Evolutionary conservation across 1,139 yeast genomes (phyloP), one percentile per base, ranked within the genome.

Genomic region (Suhomyces yuchorum): DNA sequence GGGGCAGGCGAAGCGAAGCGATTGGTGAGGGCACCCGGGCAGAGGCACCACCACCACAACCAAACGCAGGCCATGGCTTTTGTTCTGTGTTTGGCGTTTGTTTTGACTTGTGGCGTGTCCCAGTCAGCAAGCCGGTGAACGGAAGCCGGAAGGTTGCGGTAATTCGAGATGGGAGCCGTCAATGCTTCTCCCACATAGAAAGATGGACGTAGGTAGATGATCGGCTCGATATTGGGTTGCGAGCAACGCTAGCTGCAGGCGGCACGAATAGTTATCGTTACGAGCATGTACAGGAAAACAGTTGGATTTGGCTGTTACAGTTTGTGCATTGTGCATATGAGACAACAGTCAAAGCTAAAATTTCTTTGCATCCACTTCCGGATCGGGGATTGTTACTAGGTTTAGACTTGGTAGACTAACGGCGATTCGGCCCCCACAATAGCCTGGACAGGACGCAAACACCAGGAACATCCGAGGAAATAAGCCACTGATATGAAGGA

Each of bases 291-390:
- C 28, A 24, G 40, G 46, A 36, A 40, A 37, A 42, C 26, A 39
- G 33, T 36, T 37, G n/a, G 8, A 7, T 14, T 37, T 37, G 39
- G 22, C 30, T 32, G 24, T 14, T 15, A 4, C 11, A 24, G 15
- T 24, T 23, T 17, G 47, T 34, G 50, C 50, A 44, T 37, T 15
- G 32, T 43, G 45, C 47, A 44, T 43, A 32, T 28, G 15, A 20
- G 41, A 34, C 43, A 44, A 24, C 43, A 35, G 42, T 33, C 40
- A 37, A 43, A 42, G 35, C 28, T 28, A 40, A 37, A 43, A 40
- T 46, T 46, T 40, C 47, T 34, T 40, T 47, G 47, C 47, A 35
- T 44, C 23, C 33, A 22, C 15, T 33, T 17, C 47, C 33, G 47
- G 41, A 40, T 40, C 40, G 47, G 47, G 47, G 34, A 38, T 40